Conservation (phyloP, 2,329 filamentous ascomycete species). For the Colletotrichum neosansevieriae region DNA sequence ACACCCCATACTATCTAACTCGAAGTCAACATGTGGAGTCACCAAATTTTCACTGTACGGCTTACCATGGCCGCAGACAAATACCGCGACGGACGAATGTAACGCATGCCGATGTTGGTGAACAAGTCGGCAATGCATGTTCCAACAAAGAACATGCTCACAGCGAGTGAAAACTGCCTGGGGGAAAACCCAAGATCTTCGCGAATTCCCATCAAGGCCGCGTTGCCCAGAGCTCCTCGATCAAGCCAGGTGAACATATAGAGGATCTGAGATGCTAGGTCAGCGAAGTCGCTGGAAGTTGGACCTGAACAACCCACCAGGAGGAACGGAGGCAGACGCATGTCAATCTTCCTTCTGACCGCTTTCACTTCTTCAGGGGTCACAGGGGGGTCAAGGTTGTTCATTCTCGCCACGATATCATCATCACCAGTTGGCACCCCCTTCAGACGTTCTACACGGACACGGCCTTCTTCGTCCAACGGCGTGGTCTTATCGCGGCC, state of each 20-base stretch:
- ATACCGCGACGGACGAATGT: slow-evolving; percentile 30
- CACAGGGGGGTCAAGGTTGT: slow-evolving; percentile 39
- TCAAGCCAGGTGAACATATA: slow-evolving; percentile 40
- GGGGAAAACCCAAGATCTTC: slow-evolving; percentile 41
- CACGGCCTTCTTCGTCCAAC: slow-evolving; percentile 5
- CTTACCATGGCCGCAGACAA: slow-evolving; percentile 32
- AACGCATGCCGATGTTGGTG: slow-evolving; percentile 31
- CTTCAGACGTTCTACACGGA: not conserved
- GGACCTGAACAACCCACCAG: not conserved
- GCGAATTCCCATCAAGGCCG: slow-evolving; percentile 43
- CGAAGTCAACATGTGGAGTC: not conserved
- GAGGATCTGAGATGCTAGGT: not conserved
- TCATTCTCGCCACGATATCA: slow-evolving; percentile 37
- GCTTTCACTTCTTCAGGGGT: slow-evolving; percentile 33
- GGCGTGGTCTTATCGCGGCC: not conserved
- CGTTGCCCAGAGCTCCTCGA: slow-evolving; percentile 39
- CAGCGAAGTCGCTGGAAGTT: not conserved
- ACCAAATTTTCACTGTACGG: no score
- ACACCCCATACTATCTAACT: slow-evolving; percentile 29
- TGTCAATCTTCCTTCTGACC: slow-evolving; percentile 42
- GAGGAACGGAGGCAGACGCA: slow-evolving; percentile 34
- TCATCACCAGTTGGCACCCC: not conserved
- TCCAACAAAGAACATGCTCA: slow-evolving; percentile 44
- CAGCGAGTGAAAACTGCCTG: slow-evolving; percentile 42
- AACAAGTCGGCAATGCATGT: slow-evolving; percentile 31